phyloP scores from a whole-genome alignment of 1,284 basidiomycete genomes.

The Schizopora paradoxa region DNA sequence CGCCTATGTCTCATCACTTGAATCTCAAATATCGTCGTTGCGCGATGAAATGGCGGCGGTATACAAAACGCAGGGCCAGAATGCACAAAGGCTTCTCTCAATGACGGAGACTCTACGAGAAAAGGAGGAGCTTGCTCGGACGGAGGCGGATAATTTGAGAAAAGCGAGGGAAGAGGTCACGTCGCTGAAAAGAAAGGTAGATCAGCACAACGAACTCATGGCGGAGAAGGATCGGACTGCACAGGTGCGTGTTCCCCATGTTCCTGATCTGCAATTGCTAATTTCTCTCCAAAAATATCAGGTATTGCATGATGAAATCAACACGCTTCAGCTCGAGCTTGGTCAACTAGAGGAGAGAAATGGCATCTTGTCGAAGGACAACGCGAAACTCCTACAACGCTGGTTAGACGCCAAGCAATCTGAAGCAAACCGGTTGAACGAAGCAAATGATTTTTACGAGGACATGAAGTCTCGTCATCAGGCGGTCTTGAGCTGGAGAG shows the following conservation, averaged over 20 bases:
- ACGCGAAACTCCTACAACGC: constrained; percentile 88
- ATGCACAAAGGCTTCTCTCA: constrained; percentile 84
- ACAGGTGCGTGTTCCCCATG: constrained; percentile 54
- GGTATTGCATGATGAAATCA: constrained; percentile 93
- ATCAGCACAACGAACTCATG: constrained; percentile 82
- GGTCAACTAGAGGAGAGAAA: constrained; percentile 87
- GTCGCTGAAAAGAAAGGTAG: constrained; percentile 67
- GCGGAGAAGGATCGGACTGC: constrained; percentile 85
- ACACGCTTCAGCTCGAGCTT: constrained; percentile 85
- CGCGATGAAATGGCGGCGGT: constrained; percentile 88
- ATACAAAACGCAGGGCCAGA: constrained; percentile 95
- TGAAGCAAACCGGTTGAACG: constrained; percentile 94
- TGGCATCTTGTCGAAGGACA: constrained; percentile 81
- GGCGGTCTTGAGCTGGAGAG: constrained; percentile 49
- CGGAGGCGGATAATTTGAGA: constrained; percentile 73
- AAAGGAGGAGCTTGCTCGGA: constrained; percentile 77
- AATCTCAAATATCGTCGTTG: constrained; percentile 86
- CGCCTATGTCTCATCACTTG: constrained; percentile 86
- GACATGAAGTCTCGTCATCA: constrained; percentile 69
- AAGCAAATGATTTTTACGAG: constrained; percentile 80
- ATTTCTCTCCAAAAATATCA: constrained; percentile 30
- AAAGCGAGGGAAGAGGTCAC: constrained; percentile 69
- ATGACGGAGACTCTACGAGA: constrained; percentile 94
- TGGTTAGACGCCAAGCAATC: constrained; percentile 94
- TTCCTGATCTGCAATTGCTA: background rate